phyloP scores from a whole-genome alignment of 345 rosid genomes.

The Barbarea vulgaris region DNA sequence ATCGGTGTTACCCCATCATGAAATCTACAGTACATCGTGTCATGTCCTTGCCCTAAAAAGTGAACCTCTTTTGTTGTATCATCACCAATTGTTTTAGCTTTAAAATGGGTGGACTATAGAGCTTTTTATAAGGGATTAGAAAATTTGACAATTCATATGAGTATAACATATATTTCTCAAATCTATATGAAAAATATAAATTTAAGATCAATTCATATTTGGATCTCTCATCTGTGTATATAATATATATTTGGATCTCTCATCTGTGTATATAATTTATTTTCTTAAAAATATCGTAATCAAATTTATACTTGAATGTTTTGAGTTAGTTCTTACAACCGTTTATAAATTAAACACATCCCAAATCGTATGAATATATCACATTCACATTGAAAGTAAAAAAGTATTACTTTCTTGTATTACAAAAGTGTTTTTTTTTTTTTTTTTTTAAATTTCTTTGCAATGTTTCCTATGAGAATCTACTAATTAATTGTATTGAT shows the following conservation, averaged over 20 bases:
- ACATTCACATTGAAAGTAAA: background rate
- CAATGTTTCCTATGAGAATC: background rate
- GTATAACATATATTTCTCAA: background rate
- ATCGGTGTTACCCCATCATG: slow-evolving; percentile 38
- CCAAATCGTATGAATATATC: background rate
- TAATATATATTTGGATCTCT: background rate
- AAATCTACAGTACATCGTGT: slow-evolving; percentile 35
- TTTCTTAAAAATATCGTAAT: background rate
- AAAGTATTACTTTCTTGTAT: background rate
- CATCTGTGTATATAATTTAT: background rate
- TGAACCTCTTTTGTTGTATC: slow-evolving; percentile 18
- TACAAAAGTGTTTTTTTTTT: background rate
- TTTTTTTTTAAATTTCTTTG: no score
- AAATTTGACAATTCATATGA: background rate
- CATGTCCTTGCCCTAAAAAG: slow-evolving; percentile 36
- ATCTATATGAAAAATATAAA: background rate
- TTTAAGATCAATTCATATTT: background rate
- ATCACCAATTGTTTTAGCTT: slow-evolving; percentile 29
- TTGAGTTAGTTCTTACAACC: background rate
- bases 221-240: background rate
- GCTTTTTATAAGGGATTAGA: background rate
- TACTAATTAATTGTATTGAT: background rate
- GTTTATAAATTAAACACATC: no score
- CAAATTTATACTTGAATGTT: background rate
- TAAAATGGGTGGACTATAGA: slow-evolving; percentile 7